phyloP scores from a whole-genome alignment of 2,329 filamentous ascomycete genomes.

The Venturiaceae sp. region DNA sequence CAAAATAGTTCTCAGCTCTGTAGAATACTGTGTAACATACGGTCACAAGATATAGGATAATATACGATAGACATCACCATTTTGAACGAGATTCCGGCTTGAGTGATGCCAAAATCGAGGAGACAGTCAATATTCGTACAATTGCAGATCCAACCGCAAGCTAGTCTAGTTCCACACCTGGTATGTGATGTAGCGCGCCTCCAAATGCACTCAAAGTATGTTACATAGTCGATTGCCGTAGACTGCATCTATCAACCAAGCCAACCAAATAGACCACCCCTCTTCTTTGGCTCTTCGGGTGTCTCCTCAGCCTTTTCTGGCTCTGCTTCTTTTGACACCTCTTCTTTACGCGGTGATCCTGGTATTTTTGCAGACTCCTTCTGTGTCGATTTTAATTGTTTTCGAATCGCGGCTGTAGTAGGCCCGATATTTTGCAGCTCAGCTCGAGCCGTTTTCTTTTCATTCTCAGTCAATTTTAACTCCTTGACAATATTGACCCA shows the following conservation, averaged over 20 bases:
- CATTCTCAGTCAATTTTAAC: neutral
- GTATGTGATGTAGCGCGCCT: neutral
- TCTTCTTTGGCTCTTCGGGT: neutral
- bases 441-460: neutral
- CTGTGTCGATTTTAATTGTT: neutral
- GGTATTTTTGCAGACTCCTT: neutral
- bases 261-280: neutral
- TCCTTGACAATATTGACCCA: slow-evolving; percentile 1
- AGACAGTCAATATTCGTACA: neutral
- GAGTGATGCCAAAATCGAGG: neutral
- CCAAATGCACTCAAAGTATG: neutral
- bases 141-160: neutral
- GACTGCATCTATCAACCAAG: neutral
- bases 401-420: neutral
- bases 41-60: neutral
- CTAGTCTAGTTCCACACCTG: neutral
- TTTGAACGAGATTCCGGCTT: no score
- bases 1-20: neutral
- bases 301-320: neutral
- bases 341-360: neutral
- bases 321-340: neutral
- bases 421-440: neutral
- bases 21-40: neutral
- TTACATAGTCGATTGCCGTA: neutral
- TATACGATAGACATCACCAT: no score